phyloP scores from a whole-genome alignment of 2,329 filamentous ascomycete genomes.

The Colletotrichum tamarilloi region DNA sequence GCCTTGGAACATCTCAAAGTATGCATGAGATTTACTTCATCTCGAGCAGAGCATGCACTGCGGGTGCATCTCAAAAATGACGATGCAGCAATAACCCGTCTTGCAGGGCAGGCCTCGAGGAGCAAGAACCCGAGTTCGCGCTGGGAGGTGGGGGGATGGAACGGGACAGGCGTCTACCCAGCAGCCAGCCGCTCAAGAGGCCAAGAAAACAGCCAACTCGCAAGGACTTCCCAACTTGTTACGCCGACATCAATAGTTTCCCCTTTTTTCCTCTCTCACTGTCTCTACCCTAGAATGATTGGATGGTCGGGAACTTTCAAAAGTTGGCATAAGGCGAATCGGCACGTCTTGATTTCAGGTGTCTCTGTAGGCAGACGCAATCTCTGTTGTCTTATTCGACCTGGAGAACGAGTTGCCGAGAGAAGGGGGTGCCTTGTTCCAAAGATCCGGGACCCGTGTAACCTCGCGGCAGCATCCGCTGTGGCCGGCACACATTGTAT shows the following conservation, averaged over 20 bases:
- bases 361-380: not conserved
- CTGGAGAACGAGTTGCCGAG: not conserved
- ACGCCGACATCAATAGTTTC: constrained; percentile 6
- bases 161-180: too few relatives aligned
- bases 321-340: not conserved
- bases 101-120: not conserved
- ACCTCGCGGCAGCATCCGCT: constrained; percentile 1
- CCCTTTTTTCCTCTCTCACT: too few relatives aligned
- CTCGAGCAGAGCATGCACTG: not conserved
- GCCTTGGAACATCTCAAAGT: not conserved
- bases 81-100: constrained; percentile 21
- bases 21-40: not conserved
- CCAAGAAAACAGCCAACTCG: not conserved
- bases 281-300: not conserved
- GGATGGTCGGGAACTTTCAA: not conserved
- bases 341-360: not conserved
- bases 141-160: not conserved
- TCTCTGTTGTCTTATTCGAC: not conserved
- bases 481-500: not conserved
- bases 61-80: not conserved
- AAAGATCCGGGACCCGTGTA: constrained; percentile 1
- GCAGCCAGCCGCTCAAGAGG: too few relatives aligned
- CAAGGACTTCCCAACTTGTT: constrained; percentile 20
- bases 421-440: not conserved
- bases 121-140: not conserved